These are phyloP conservation scores for Albizia julibrissin DNA, from an alignment of 306 rosid species.

Conservation along the genomic window DNA sequence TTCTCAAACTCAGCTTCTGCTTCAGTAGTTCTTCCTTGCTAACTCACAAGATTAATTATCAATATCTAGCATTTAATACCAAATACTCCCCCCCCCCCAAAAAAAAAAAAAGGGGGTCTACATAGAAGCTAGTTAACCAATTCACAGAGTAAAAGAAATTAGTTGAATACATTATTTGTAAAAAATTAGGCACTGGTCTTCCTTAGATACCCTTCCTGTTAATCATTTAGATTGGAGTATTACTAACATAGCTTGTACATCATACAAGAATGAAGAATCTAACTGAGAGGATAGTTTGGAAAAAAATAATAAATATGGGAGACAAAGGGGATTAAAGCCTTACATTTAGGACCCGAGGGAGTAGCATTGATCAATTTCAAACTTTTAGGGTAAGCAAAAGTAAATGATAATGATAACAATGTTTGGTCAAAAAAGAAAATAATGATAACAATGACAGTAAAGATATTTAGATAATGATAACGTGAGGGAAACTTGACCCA, in stretches of 20 bases:
- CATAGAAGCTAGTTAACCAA: background rate
- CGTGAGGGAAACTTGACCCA: background rate
- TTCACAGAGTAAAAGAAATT: background rate
- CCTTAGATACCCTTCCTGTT: background rate
- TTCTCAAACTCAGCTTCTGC: constrained; percentile 87
- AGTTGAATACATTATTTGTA: background rate
- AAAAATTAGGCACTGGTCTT: background rate
- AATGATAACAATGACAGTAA: background rate
- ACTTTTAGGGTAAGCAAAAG: background rate
- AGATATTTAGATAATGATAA: background rate
- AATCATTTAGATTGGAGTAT: background rate
- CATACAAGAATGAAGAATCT: background rate
- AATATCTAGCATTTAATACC: background rate
- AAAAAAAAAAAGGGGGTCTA: too few species aligned
- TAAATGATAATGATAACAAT: background rate
- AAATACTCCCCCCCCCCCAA: background rate
- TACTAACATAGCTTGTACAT: background rate
- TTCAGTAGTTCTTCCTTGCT: constrained; percentile 92
- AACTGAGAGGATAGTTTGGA: background rate
- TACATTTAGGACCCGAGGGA: background rate
- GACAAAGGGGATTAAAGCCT: background rate
- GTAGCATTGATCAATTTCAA: background rate
- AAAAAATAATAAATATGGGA: background rate
- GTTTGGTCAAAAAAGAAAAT: background rate
- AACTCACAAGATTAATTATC: constrained; percentile 30